Evolutionary conservation across 179 eudicot genomes (phyloP).

Genomic region (Camellia oleifera): DNA sequence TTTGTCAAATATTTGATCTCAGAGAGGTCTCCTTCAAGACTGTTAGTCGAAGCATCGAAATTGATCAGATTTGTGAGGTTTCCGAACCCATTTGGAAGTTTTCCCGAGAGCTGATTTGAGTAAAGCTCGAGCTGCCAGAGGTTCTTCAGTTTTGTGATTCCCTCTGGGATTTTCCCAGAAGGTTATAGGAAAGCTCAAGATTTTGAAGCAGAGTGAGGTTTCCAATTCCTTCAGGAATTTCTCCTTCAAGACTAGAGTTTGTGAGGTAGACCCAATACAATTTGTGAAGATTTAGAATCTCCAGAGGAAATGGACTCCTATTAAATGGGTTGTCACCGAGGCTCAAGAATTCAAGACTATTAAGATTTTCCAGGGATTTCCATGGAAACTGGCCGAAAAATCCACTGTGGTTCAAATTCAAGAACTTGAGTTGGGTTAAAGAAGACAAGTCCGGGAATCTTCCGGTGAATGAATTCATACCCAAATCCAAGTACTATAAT

Average conservation of each 20-base stretch:
- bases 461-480: constrained; percentile 27
- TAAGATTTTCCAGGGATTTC: constrained; percentile 32
- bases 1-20: constrained; percentile 40
- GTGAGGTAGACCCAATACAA: constrained; percentile 39
- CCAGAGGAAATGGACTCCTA: constrained; percentile 28
- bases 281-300: constrained; percentile 24
- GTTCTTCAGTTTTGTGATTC: constrained; percentile 36
- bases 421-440: constrained; percentile 21
- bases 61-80: constrained; percentile 37
- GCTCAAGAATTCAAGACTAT: constrained; percentile 26
- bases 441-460: constrained; percentile 29
- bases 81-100: constrained; percentile 51
- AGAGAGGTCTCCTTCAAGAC: constrained; percentile 51
- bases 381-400: constrained; percentile 37
- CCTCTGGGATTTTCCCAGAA: constrained; percentile 43
- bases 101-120: constrained; percentile 41
- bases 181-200: constrained; percentile 50
- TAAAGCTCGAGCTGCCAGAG: constrained; percentile 59
- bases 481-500: constrained; percentile 34
- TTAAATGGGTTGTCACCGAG: constrained; percentile 37
- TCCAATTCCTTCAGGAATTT: constrained; percentile 53
- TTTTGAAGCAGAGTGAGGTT: constrained; percentile 34
- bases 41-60: constrained; percentile 53
- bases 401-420: constrained; percentile 29
- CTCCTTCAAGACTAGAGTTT: constrained; percentile 52